phyloP scores from a whole-genome alignment of 73 alveolate genomes.

The Loxodes magnus region DNA sequence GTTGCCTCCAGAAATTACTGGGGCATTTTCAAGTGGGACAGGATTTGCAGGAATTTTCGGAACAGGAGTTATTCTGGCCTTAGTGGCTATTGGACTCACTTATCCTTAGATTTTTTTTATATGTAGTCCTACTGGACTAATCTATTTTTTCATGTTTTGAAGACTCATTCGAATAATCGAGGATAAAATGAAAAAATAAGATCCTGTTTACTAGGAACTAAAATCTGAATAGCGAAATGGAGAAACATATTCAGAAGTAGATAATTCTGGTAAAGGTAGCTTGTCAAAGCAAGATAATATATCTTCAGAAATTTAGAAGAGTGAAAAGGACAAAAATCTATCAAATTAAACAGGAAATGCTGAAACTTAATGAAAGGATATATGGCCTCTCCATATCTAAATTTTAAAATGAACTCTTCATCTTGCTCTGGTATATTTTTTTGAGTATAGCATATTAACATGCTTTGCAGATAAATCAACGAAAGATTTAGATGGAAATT shows the following conservation, averaged over 20 bases:
- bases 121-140: slow-evolving; percentile 25
- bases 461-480: slow-evolving; percentile 65
- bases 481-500: slow-evolving; percentile 6
- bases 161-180: slow-evolving; percentile 11
- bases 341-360: slow-evolving; percentile 18
- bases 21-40: slow-evolving; percentile 53
- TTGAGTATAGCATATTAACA: slow-evolving; percentile 50
- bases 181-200: slow-evolving; percentile 3
- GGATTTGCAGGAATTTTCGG: slow-evolving; percentile 84
- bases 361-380: slow-evolving; percentile 15
- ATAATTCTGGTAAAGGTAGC: too few species aligned
- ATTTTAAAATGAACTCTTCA: slow-evolving; percentile 37
- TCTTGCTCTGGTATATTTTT: slow-evolving; percentile 51
- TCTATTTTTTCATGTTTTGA: slow-evolving; percentile 15
- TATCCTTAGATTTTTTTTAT: slow-evolving; percentile 38
- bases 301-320: not conserved
- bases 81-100: slow-evolving; percentile 27
- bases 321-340: slow-evolving; percentile 13
- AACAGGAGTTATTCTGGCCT: slow-evolving; percentile 45
- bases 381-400: slow-evolving; percentile 21
- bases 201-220: slow-evolving; percentile 8
- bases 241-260: not conserved
- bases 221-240: slow-evolving; percentile 3
- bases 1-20: slow-evolving; percentile 37
- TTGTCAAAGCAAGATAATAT: slow-evolving; percentile 7